Evolutionary conservation across 2,329 filamentous ascomycete species (phyloP).

Genomic region (Stachybotrys chlorohalonatus): DNA sequence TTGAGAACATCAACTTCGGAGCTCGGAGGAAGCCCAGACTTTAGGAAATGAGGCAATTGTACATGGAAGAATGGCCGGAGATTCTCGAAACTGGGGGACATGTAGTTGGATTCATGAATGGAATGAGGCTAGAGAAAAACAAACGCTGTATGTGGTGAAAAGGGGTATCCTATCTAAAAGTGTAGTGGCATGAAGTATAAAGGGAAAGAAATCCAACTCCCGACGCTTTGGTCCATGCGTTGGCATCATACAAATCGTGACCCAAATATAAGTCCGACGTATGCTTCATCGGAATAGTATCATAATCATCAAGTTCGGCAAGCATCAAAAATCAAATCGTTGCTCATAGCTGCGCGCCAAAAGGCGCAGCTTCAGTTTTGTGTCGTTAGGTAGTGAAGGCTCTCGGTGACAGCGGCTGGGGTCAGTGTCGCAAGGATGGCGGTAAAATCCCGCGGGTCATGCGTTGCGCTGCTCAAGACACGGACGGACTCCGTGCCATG

Average conservation of each 20-base stretch:
- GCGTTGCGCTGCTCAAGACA: not conserved
- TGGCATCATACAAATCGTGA: constrained; percentile 9
- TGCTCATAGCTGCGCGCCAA: not conserved
- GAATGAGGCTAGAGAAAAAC: constrained; percentile 2
- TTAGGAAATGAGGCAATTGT: not conserved
- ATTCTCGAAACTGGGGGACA: not conserved
- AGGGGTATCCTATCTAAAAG: constrained; percentile 32
- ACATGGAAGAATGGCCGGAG: not conserved
- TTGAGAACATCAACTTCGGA: not conserved
- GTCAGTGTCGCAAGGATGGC: no score
- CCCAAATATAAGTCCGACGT: not conserved
- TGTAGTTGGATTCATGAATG: not conserved
- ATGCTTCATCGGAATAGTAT: not conserved
- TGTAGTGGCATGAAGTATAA: constrained; percentile 17
- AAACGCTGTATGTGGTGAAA: constrained; percentile 5
- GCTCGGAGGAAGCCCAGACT: no score
- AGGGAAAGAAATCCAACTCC: constrained; percentile 6
- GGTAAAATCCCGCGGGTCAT: constrained; percentile 5
- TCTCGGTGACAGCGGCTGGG: no score
- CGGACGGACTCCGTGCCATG: constrained; percentile 27
- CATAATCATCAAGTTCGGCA: not conserved
- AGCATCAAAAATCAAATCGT: not conserved
- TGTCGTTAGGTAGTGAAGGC: not conserved
- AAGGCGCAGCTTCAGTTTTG: not conserved
- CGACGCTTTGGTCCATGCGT: not conserved